Evolutionary conservation across 2,329 filamentous ascomycete genomes (phyloP).

Genomic region (Diaporthe ilicicola): DNA sequence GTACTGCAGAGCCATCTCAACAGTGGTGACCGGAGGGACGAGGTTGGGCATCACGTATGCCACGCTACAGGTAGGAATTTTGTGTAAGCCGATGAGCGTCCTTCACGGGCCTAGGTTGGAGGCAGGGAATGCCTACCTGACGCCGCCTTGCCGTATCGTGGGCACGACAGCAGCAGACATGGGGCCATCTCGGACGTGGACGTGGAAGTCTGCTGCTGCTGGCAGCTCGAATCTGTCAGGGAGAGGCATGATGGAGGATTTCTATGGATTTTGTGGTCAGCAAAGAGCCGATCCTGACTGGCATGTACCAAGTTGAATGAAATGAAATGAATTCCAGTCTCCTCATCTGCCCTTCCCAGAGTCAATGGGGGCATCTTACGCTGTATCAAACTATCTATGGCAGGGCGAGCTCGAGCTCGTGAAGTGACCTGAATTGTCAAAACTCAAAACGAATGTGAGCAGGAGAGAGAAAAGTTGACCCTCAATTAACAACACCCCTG

Average conservation of each 20-base stretch:
- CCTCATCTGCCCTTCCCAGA: background rate
- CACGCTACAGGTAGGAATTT: constrained; percentile 35
- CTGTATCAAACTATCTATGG: background rate
- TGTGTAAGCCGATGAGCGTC: constrained; percentile 30
- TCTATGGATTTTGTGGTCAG: background rate
- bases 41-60: constrained; percentile 65
- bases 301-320: background rate
- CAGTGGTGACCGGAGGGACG: constrained; percentile 68
- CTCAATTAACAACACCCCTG: background rate
- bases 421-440: constrained; percentile 14
- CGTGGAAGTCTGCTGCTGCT: constrained; percentile 73
- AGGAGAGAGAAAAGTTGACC: background rate
- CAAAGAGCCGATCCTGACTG: background rate
- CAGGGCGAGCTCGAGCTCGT: background rate
- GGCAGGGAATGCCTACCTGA: constrained; percentile 58
- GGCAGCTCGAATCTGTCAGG: constrained; percentile 59
- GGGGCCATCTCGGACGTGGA: constrained; percentile 74
- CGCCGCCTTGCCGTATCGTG: constrained; percentile 47
- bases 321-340: background rate
- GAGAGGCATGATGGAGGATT: constrained; percentile 39
- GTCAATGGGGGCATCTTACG: background rate
- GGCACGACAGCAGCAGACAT: constrained; percentile 67
- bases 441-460: constrained; percentile 6
- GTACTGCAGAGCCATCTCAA: constrained; percentile 72
- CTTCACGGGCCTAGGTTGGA: constrained; percentile 57